A percentile compares a stretch with the other conserved stretches of the same genome.
Conservation (phyloP, 148 eudicot species). For the Pharnaceum exiguum region DNA sequence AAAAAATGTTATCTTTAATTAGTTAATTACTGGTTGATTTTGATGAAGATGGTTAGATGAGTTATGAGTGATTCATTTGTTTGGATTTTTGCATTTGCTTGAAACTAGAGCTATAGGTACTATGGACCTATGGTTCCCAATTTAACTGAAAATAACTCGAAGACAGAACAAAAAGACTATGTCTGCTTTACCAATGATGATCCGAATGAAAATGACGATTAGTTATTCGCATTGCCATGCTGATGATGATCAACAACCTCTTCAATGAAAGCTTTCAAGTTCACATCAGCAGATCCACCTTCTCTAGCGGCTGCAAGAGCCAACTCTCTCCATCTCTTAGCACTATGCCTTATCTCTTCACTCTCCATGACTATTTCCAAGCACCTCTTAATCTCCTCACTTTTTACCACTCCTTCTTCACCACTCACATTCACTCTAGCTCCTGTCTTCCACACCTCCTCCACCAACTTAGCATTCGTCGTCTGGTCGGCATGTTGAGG, state of each 20-base stretch:
- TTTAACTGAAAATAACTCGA: no score
- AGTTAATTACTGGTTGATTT: no score
- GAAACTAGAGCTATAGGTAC: no score
- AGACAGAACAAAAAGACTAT: no score
- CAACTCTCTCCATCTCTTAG: slow-evolving; percentile 21
- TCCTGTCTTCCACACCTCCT: slow-evolving; percentile 31
- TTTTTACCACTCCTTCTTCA: slow-evolving; percentile 9
- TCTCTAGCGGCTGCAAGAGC: slow-evolving; percentile 17
- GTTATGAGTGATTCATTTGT: no score
- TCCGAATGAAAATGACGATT: no score
- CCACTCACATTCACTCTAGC: not conserved
- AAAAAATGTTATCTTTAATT: no score
- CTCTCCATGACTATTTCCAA: slow-evolving; percentile 26
- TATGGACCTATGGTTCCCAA: no score
- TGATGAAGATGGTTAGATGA: no score
- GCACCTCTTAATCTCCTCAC: slow-evolving; percentile 24
- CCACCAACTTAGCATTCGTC: slow-evolving; percentile 21
- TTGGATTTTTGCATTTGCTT: no score
- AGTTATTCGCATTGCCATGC: no score
- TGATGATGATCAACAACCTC: not conserved
- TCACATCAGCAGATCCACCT: slow-evolving; percentile 22
- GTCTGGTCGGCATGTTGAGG: slow-evolving; percentile 24
- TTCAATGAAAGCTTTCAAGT: slow-evolving; percentile 10
- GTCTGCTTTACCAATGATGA: no score
- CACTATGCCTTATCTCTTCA: slow-evolving; percentile 20